Evolutionary conservation across 352 stramenopile genomes (phyloP), one percentile per base, ranked within the genome.

Genomic region (Albugo candida): DNA sequence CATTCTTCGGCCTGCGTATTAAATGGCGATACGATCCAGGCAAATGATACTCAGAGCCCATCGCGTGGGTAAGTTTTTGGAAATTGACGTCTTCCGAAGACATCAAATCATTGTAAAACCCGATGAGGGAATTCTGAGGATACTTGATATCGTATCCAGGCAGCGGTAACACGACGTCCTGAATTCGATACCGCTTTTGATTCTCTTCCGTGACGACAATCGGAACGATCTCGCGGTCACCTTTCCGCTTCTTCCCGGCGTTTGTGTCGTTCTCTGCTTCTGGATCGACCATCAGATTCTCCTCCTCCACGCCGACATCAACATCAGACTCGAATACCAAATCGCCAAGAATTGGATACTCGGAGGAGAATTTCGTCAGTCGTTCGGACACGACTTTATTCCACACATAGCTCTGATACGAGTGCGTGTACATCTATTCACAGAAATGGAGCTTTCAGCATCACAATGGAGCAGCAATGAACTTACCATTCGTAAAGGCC

Each of bases 361-460:
- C 67, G 17, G 54, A 63, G 6, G 78, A 63, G 37, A 79, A 80
- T 8, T 63, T 67, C 18, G 82, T 71, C 17, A 97, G 72, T 2
- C 94, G 70, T 47, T 93, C 65, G 35, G 84, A 96, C 27, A 72
- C 88, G 6, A 93, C 74, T 40, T 65, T 64, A 63, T 98, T 98
- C 89, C 89, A 98, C 21, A 97, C 63, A 55, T 94, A 94, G 53
- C 85, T 97, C 65, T 98, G 94, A 55, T 97, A 95, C 51, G 80
- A 60, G 55, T 92, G 77, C 27, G 75, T 85, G 55, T 88, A 92
- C 70, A 92, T 92, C 69, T 81, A 58, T 17, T 36, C 36, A 18
- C 36, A 13, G 1, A 40, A 13, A 54, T 36, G 5, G 16, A 45
- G 16, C 3, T 11, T 35, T 41, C 20, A 45, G 2, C 13, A 43